Evolutionary conservation across 1,284 basidiomycete genomes (phyloP), one percentile per base, ranked within the genome.

Genomic region (Rhizoctonia solani): DNA sequence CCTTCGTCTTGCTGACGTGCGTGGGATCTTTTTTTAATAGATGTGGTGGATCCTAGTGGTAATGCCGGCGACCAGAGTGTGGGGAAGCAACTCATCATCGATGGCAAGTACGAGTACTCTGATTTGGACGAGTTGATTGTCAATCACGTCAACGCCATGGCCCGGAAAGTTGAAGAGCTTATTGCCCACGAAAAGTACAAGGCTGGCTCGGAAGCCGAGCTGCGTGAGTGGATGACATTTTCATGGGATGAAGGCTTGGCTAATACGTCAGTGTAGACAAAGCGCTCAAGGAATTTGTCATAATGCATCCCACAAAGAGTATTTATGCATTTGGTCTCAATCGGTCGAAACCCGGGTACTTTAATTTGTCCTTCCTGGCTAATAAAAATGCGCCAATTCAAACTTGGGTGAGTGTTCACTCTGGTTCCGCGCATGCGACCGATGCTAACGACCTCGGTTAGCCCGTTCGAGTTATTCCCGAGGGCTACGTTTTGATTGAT

Each of bases 51-150:
- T 77, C 85, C 89, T 16, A 92, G 93, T 71, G 82, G 83, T 13
- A 86, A 89, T 72, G 83, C 83, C 16, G 86, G 82, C 39, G 86
- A 87, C 39, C 88, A 90, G 73, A 84, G 81, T 29, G 76, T 89
- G 29, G 86, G 87, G 9, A 49, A 68, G 32, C 84, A 89, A 67
- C 86, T 95, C 59, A 83, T 94, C 69, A 88, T 98, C 37, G 92
- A 93, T 6, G 82, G 82, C 56, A 87, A 86, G 72, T 93, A 95
- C 75, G 86, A 83, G 46, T 99, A 97, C 77, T 88, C 92, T 49
- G 98, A 99, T 82, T 81, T 99, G 56, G 97, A 99, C 78, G 97
- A 99, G 75, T 79, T 99, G 72, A 95, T 99, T 73, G 95, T 98
- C 77, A 95, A 95, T 74, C 95, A 99, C 76, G 88, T 99, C 63